A percentile compares a stretch with the other conserved stretches of the same genome.
Conservation (phyloP, 1,139 yeast genomes). For the Nakaseomyces uthaithaninus region DNA sequence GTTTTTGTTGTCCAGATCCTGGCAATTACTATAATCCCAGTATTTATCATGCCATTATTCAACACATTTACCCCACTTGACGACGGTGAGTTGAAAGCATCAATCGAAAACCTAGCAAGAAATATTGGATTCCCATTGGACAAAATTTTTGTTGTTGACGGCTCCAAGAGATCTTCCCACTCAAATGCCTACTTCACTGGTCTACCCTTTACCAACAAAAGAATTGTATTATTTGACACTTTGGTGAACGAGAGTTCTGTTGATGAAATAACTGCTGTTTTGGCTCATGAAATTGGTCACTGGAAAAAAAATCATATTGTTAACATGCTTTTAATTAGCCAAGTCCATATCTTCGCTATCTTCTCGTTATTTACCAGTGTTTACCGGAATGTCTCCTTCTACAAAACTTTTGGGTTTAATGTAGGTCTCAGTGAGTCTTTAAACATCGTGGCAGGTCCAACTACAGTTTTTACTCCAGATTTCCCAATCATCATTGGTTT, state of each 20-base stretch:
- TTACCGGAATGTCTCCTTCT: slow-evolving; percentile 69
- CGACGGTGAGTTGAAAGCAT: slow-evolving; percentile 77
- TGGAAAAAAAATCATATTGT: slow-evolving; percentile 87
- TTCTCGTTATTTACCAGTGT: slow-evolving; percentile 73
- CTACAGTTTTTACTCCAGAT: slow-evolving; percentile 32
- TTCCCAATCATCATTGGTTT: slow-evolving; percentile 76
- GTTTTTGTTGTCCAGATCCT: slow-evolving; percentile 63
- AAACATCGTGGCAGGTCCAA: slow-evolving; percentile 11
- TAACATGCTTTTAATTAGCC: slow-evolving; percentile 56
- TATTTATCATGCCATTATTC: slow-evolving; percentile 82
- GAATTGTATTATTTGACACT: slow-evolving; percentile 88
- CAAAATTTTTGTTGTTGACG: slow-evolving; percentile 81
- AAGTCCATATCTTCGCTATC: slow-evolving; percentile 53
- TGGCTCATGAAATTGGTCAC: slow-evolving; percentile 97
- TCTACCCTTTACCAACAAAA: slow-evolving; percentile 84
- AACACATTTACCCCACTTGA: slow-evolving; percentile 85
- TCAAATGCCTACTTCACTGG: slow-evolving; percentile 96
- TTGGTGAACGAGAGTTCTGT: slow-evolving; percentile 70
- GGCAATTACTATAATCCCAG: slow-evolving; percentile 67
- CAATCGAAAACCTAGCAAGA: slow-evolving; percentile 72
- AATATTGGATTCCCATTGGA: slow-evolving; percentile 76
- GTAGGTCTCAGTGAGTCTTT: slow-evolving; percentile 16
- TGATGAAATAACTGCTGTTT: slow-evolving; percentile 81
- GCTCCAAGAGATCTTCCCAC: slow-evolving; percentile 90
- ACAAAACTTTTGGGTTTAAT: slow-evolving; percentile 68